phyloP scores from a whole-genome alignment of 805 yeast genomes.

The Pichia insulana region DNA sequence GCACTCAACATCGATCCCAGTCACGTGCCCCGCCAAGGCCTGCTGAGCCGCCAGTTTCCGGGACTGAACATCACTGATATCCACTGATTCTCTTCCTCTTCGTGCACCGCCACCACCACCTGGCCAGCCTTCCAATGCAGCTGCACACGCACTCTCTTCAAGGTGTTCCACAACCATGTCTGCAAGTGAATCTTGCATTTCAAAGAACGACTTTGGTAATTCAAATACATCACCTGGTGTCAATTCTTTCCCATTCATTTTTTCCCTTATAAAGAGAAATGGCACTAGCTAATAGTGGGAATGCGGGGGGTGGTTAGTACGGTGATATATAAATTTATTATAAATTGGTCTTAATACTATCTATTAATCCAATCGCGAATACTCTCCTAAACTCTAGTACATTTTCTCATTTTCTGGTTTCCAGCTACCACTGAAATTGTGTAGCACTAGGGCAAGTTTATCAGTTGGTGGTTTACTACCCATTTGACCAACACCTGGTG shows the following conservation, averaged over 20 bases:
- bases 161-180: background rate
- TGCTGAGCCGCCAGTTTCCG: background rate
- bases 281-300: too few relatives aligned
- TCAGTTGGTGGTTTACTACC: conserved; percentile 39
- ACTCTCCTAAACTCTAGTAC: too few relatives aligned
- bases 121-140: background rate
- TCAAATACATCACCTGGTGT: background rate
- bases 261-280: too few relatives aligned
- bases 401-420: conserved; percentile 30
- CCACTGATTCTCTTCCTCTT: too few relatives aligned
- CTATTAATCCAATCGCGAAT: too few relatives aligned
- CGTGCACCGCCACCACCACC: too few relatives aligned
- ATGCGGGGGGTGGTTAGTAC: too few relatives aligned
- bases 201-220: background rate
- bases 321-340: background rate
- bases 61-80: background rate
- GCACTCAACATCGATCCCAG: background rate
- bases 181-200: background rate
- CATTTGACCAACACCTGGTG: conserved; percentile 66
- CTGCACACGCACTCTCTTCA: background rate
- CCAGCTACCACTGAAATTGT: conserved; percentile 62
- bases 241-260: background rate
- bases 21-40: background rate
- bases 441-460: conserved; percentile 50
- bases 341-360: background rate